Evolutionary conservation across 306 rosid species (phyloP).

Genomic region (Sicyos baderoa): DNA sequence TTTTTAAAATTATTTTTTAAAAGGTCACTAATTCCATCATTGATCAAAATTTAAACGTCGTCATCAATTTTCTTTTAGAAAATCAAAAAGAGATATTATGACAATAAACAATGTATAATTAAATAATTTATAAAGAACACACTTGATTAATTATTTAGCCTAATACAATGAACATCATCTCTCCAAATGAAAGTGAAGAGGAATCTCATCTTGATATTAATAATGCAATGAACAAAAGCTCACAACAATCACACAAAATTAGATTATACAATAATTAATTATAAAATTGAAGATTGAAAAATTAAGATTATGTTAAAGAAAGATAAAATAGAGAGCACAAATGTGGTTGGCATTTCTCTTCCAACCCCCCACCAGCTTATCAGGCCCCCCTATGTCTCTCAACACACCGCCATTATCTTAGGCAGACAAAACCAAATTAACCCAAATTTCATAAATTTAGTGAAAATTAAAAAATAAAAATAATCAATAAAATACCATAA

Average conservation of each 20-base stretch:
- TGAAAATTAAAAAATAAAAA: background rate
- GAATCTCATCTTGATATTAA: conserved; percentile 5
- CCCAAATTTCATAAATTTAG: no score
- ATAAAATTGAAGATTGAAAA: background rate
- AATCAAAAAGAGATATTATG: no score
- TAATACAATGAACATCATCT: conserved; percentile 13
- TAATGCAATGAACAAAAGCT: background rate
- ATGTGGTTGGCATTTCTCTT: conserved; percentile 19
- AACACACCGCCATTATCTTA: background rate
- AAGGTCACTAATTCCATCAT: background rate
- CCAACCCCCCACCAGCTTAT: background rate
- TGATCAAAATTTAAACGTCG: background rate
- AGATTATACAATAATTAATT: background rate
- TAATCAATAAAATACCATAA: background rate
- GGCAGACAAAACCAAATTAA: background rate
- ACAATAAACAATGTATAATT: background rate
- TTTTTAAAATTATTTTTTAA: no score
- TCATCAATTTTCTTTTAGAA: background rate
- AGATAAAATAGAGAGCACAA: background rate
- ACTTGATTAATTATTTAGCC: background rate
- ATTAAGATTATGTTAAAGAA: background rate
- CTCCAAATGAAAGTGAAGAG: conserved; percentile 2
- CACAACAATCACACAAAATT: conserved; percentile 9
- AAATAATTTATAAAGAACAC: background rate
- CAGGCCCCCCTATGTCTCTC: conserved; percentile 16